phyloP scores from a whole-genome alignment of 2,329 filamentous ascomycete species.

The Trichoderma sp. region DNA sequence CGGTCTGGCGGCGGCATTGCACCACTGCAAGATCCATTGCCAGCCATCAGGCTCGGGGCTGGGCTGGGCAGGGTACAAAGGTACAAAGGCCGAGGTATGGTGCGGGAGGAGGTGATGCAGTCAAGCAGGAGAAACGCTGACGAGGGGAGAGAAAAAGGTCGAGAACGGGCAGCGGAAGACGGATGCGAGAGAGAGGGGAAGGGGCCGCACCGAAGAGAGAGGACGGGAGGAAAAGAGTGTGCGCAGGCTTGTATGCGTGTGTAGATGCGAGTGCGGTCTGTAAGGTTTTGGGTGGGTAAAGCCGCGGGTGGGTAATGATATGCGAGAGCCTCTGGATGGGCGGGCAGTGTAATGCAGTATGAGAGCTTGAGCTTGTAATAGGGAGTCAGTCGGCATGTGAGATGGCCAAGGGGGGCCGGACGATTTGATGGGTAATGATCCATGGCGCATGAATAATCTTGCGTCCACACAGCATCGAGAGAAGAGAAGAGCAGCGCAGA shows the following conservation, averaged over 20 bases:
- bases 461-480: not conserved
- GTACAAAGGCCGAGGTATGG: not conserved
- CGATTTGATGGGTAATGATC: not conserved
- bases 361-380: not conserved
- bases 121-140: not conserved
- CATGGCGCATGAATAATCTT: not conserved
- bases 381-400: constrained; percentile 6
- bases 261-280: constrained; percentile 11
- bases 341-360: not conserved
- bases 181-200: constrained; percentile 14
- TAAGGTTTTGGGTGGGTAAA: constrained; percentile 6
- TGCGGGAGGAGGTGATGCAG: not conserved
- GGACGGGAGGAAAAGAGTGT: not conserved
- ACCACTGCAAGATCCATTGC: no score
- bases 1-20: not conserved
- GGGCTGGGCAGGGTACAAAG: not conserved
- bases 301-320: constrained; percentile 4
- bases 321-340: not conserved
- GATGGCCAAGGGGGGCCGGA: not conserved
- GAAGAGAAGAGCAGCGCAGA: not conserved
- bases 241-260: constrained; percentile 6
- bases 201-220: not conserved
- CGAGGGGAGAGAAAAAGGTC: not conserved
- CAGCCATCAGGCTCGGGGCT: not conserved
- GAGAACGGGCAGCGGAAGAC: not conserved